Conservation (phyloP, 2,329 filamentous ascomycete species). For the Penicillium polonicum region DNA sequence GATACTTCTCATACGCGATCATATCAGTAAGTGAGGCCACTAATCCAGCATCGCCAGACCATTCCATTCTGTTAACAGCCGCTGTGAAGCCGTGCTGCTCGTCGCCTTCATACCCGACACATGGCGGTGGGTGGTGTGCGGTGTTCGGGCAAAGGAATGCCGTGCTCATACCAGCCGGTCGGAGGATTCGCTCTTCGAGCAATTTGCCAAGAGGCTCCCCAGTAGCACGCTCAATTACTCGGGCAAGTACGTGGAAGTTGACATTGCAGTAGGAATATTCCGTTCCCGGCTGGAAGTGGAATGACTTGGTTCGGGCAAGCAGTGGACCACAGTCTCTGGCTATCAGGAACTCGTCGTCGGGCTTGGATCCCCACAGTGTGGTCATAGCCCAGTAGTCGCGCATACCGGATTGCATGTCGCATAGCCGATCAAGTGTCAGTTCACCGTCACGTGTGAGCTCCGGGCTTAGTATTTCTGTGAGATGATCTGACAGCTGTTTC, state of each 20-base stretch:
- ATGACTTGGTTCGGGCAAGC: conserved; percentile 34
- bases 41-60: conserved; percentile 49
- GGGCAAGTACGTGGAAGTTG: conserved; percentile 45
- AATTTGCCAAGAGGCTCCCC: conserved; percentile 37
- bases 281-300: conserved; percentile 47
- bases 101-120: conserved; percentile 47
- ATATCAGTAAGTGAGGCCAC: conserved; percentile 48
- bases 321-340: conserved; percentile 29
- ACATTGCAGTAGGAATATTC: conserved; percentile 48
- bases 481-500: conserved; percentile 31
- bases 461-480: conserved; percentile 27
- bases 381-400: conserved; percentile 50
- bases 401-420: conserved; percentile 46
- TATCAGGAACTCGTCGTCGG: conserved; percentile 43
- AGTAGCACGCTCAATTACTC: conserved; percentile 41
- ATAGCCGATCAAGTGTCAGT: conserved; percentile 40
- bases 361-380: conserved; percentile 44
- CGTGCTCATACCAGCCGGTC: conserved; percentile 45
- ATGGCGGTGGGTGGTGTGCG: conserved; percentile 38
- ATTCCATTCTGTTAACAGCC: conserved; percentile 46
- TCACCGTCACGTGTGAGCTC: conserved; percentile 27
- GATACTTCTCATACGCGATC: conserved; percentile 47
- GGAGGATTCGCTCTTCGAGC: conserved; percentile 41
- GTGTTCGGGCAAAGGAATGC: conserved; percentile 42
- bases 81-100: conserved; percentile 39